Base-by-base conservation (phyloP, 805 yeast species). In the Suhomyces faveliae region DNA sequence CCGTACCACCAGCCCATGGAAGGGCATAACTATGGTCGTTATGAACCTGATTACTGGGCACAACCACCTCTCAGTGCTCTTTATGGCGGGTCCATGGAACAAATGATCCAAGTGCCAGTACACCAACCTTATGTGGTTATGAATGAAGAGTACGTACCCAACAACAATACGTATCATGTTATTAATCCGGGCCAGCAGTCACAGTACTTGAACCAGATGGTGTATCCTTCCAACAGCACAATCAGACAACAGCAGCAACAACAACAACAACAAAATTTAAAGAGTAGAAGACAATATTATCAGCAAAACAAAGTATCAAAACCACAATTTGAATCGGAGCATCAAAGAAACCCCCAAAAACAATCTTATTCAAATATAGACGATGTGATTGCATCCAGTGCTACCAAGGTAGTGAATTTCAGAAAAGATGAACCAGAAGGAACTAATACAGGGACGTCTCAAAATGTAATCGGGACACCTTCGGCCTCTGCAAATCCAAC, bases 31-130 rank as follows among this genome's bases (percentile, higher is more conserved):
- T 29, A 40, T 5, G 38, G 49, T 8, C 54, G 50, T 27, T 56
- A 48, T 11, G 62, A 52, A 37, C 46, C 49, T 7, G 65, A 61
- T 23, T 50, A 51, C 42, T 59, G 62, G 58, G 46, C 46, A 10
- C 46, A 47, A 19, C 60, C 54, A 2, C 45, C 48, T 38, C 20
- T 50, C 22, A 47, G 44, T 42, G 35, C 55, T 6, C 15, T 40
- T n/a, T 43, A 46, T 42, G 47, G 46, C 5, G 49, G 43, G 4
- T 27, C 50, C 10, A 40, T 48, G 48, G 46, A 51, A 20, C 52
- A 47, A 9, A 22, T 50, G 49, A 17, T 45, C 8, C 52, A 42
- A 30, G 45, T 45, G 30, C 51, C 24, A 35, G 45, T 17, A 27
- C 48, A 51, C 37, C 57, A 54, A 27, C 54, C 53, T 21, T 53